Base-by-base conservation (phyloP, 2,329 filamentous ascomycete genomes). In the Alternaria gansuensis region DNA sequence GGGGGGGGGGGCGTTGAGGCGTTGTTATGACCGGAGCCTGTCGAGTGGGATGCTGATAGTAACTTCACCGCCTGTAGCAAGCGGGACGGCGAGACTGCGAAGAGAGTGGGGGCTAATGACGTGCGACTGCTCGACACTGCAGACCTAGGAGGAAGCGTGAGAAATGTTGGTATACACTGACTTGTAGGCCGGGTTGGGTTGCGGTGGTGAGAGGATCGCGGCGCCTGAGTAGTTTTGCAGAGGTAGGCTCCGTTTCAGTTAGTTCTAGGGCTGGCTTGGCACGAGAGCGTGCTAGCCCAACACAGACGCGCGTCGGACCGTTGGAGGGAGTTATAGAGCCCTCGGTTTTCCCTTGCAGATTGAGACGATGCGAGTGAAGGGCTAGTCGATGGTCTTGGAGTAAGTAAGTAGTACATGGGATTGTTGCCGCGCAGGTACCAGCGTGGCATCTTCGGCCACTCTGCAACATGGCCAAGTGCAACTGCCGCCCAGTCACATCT, bases 31-130 rank as follows among this genome's bases (percentile, higher is more conserved):
- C 64, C 67, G 71, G 67, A 72, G 67, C 63, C 67, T 72, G 65
- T 74, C 63, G 71, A 72, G 72, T 70, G 69, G 74, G 68, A 71
- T 74, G 70, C 65, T 69, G 66, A 62, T 65, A 62, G 65, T 67
- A 67, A 75, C 67, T 76, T 78, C 76, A 78, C 75, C 75, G 76
- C 75, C 73, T 73, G 69, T 66, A 64, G 11, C 63, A 50, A 65
- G 67, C 51, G 54, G 58, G 64, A 56, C 60, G 60, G 59, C 45
- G 51, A 43, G 60, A 62, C 52, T 63, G 31, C 21, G 46, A 65
- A 58, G 58, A 60, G 43, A 55, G 48, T 58, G 49, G 63, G 65
- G 60, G 64, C 60, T 55, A 63, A 58, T 45, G 63, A 57, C 41
- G 60, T 56, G 59, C 58, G 52, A 55, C 37, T 60, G 60, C 64